These are phyloP conservation scores for Cicer pinnatifidum DNA, from an alignment of 306 rosid species.

Conservation along the genomic window DNA sequence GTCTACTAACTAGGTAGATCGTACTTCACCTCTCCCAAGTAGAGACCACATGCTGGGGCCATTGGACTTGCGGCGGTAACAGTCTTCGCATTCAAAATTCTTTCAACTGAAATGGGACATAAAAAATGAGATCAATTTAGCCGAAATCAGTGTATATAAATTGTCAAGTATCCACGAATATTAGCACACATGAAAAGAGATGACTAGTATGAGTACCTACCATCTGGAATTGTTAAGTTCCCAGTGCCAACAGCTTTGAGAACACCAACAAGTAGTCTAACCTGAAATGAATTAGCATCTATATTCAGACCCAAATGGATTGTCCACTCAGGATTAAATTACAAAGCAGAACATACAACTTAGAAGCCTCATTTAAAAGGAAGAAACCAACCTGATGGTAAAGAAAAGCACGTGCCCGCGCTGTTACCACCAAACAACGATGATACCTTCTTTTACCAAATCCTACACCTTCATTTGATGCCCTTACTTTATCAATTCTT, in stretches of 20 bases:
- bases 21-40: slow-evolving; percentile 81
- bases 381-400: slow-evolving; percentile 83
- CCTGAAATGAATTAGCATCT: slow-evolving; percentile 52
- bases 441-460: slow-evolving; percentile 78
- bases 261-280: slow-evolving; percentile 89
- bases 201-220: slow-evolving; percentile 53
- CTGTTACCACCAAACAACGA: slow-evolving; percentile 73
- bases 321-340: slow-evolving; percentile 18
- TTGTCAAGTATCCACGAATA: neutral
- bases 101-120: slow-evolving; percentile 67
- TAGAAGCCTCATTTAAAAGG: slow-evolving; percentile 14
- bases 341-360: slow-evolving; percentile 28
- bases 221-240: slow-evolving; percentile 67
- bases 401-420: slow-evolving; percentile 86
- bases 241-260: slow-evolving; percentile 84
- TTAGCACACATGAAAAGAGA: neutral
- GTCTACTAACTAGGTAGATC: slow-evolving; percentile 56
- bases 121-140: slow-evolving; percentile 14
- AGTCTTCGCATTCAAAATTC: slow-evolving; percentile 73
- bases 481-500: slow-evolving; percentile 32
- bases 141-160: slow-evolving; percentile 21
- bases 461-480: slow-evolving; percentile 52
- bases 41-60: slow-evolving; percentile 97
- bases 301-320: slow-evolving; percentile 27
- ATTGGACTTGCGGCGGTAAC: slow-evolving; percentile 84